Evolutionary conservation across 192 early-diverging fungal species (phyloP), one percentile per base, ranked within the genome.

Genomic region (Linnemannia hyalina): DNA sequence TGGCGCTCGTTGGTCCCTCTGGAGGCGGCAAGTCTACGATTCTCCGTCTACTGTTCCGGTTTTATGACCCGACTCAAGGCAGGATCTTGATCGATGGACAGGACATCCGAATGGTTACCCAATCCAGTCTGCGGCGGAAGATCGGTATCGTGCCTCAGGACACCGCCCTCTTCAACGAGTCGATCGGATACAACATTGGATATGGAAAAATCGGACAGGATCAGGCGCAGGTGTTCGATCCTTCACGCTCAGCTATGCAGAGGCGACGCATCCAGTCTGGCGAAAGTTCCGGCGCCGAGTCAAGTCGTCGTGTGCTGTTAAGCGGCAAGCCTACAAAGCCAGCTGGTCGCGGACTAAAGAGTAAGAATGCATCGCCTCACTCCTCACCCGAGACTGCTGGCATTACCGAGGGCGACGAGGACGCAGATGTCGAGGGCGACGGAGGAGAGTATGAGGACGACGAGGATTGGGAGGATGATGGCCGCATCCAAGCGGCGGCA

Each of bases 21-120:
- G 98, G 98, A n/a, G 96, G 97, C 75, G 98, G 98, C 38, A 81
- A 96, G 82, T 95, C 94, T 13, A 96, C 96, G n/a, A 93, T 97
- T 44, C 78, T 97, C 49, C 93, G 96, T 54, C 91, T 99, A 18
- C 88, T 99, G 1, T 97, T 97, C 90, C 93, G 99, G 2, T 99
- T 97, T 88, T 98, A 96, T 80, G 98, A 99, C 75, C 96, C 97
- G 6, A 89, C 91, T 10, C 65, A 70, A 6, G 99, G 99, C 41
- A 90, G 86, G 38, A 96, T 99, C 46, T 87, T 91, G 69, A 93
- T 99, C 23, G 97, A 98, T 77, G 96, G 95, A 1, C 96, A 98
- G 78, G 92, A 96, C 63, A 89, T 99, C 70, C 85, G 90, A 35
- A 74, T 92, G n/a, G 87, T 99, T 32, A 92, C 92, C n/a, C 86